Base-by-base conservation (phyloP, 495 filamentous ascomycete species). In the Cercophora sp. region DNA sequence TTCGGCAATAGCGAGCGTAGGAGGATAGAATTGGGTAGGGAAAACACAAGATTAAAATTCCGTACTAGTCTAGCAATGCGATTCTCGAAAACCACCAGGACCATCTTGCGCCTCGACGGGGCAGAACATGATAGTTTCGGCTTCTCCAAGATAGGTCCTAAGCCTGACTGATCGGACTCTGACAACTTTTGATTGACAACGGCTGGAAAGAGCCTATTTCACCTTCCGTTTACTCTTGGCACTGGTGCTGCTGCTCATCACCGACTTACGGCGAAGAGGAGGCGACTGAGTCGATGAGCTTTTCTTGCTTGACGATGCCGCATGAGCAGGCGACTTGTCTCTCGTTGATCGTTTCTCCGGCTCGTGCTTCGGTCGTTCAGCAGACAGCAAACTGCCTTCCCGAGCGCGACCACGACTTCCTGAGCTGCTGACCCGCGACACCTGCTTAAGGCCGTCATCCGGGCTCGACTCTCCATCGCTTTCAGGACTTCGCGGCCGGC, bases 181-280 rank as follows among this genome's bases (percentile, higher is more conserved):
- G 25, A n/a, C 24, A 22, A 5, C 27, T n/a, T 22, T 25, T 10
- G 16, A 22, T 13, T 11, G 23, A 45, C 44, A 35, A 37, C 22
- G 39, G 43, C 36, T 26, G 13, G 13, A 27, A 24, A 27, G 11
- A 37, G 23, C 47, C 47, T 59, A 60, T 46, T 53, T 60, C 37
- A 48, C 52, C 45, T 61, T 64, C 56, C 43, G 43, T 25, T 66
- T 70, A 22, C 59, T 65, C 55, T 61, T 62, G 16, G 50, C 44
- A 37, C 24, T 37, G 36, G 20, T 56, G 40, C 41, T 44, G 35
- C 34, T 50, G 34, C 48, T 51, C 5, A 48, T 22, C 15, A 54
- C 54, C 11, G 60, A 23, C 51, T 71, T 68, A 47, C 64, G 63
- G 51, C 66, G 68, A 3, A 43, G 15, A 37, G 63, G n/a, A n/a